Conservation (phyloP, 352 stramenopile genomes). For the Globisporangium canariense region DNA sequence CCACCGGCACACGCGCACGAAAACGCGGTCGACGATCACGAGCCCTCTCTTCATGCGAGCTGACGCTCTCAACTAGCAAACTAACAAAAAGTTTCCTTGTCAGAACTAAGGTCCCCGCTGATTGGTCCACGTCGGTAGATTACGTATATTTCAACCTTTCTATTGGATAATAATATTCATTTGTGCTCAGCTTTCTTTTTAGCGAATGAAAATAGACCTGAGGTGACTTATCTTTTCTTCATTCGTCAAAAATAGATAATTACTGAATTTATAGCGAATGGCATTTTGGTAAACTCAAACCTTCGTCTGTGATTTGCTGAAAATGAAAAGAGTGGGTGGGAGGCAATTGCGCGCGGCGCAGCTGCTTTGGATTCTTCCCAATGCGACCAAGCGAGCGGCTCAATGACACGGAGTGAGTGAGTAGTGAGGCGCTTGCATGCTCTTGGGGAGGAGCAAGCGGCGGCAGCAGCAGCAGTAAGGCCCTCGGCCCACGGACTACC, state of each 20-base stretch:
- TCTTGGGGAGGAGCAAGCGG: background rate
- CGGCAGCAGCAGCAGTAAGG: too few relatives aligned
- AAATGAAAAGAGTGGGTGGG: background rate
- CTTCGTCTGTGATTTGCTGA: background rate
- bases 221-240: background rate
- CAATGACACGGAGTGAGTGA: background rate
- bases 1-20: background rate
- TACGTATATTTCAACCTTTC: too few relatives aligned
- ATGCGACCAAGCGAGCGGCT: background rate
- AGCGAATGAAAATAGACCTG: too few relatives aligned
- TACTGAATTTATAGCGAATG: background rate
- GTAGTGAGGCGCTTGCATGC: background rate
- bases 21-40: too few relatives aligned
- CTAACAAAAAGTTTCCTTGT: background rate
- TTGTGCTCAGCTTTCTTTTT: too few relatives aligned
- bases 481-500: too few relatives aligned
- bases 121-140: too few relatives aligned
- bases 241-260: background rate
- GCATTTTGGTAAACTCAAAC: background rate
- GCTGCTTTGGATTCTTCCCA: conserved; percentile 7
- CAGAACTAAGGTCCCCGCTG: too few relatives aligned
- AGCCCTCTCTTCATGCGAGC: background rate
- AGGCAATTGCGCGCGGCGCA: background rate
- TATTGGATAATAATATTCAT: too few relatives aligned
- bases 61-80: background rate